Conservation (phyloP, 2,329 filamentous ascomycete genomes). For the Penicillium sp. region DNA sequence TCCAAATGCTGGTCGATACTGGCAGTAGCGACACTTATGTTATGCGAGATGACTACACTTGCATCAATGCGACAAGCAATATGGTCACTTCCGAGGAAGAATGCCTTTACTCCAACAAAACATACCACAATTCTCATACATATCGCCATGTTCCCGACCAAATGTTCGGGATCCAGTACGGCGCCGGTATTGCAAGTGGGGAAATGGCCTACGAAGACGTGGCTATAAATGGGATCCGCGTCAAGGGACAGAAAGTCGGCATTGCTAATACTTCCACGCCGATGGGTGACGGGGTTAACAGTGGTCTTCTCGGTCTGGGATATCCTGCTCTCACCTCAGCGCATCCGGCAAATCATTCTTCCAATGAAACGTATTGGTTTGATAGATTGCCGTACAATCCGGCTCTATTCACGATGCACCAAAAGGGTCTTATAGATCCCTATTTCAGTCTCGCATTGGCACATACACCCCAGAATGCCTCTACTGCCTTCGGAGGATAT, state of each 20-base stretch:
- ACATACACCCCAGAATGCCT: slow-evolving; percentile 30
- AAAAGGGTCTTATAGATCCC: slow-evolving; percentile 47
- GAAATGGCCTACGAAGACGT: slow-evolving; percentile 29
- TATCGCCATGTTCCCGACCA: slow-evolving; percentile 22
- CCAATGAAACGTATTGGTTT: slow-evolving; percentile 26
- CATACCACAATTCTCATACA: slow-evolving; percentile 23
- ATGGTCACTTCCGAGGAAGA: slow-evolving; percentile 45
- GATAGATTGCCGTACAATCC: slow-evolving; percentile 51
- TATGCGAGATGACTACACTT: slow-evolving; percentile 37
- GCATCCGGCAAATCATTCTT: slow-evolving; percentile 24
- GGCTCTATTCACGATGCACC: slow-evolving; percentile 56
- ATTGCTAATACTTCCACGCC: slow-evolving; percentile 50
- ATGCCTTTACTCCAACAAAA: slow-evolving; percentile 23
- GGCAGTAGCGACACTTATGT: slow-evolving; percentile 56
- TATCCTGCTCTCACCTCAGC: slow-evolving; percentile 55
- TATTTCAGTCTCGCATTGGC: slow-evolving; percentile 56
- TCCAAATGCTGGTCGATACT: slow-evolving; percentile 51
- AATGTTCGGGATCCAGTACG: slow-evolving; percentile 31
- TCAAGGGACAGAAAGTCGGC: slow-evolving; percentile 51
- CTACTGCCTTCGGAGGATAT: slow-evolving; percentile 44
- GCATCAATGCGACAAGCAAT: slow-evolving; percentile 40
- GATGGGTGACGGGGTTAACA: slow-evolving; percentile 50
- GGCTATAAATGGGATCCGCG: slow-evolving; percentile 49
- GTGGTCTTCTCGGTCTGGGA: slow-evolving; percentile 57
- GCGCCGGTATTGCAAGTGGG: slow-evolving; percentile 28